Evolutionary conservation across 2,329 filamentous ascomycete genomes (phyloP).

Genomic region (Alternaria solani): DNA sequence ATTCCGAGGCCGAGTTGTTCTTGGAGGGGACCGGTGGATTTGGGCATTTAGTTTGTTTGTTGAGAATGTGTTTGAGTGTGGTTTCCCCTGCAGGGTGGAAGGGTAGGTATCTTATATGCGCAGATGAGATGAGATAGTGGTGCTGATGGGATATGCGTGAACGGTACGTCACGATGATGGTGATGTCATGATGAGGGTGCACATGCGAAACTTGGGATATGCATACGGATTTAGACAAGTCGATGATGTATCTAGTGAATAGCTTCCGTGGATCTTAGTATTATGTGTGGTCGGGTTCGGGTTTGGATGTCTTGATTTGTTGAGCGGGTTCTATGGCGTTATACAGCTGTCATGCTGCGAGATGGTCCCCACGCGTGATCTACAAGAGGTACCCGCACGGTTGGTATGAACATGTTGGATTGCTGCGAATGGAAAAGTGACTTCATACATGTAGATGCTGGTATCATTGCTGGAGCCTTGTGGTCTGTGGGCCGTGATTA

Average conservation of each 20-base stretch:
- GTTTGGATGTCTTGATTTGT: neutral
- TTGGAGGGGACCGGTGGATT: slow-evolving; percentile 32
- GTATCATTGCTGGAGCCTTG: slow-evolving; percentile 1
- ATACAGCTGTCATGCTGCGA: slow-evolving; percentile 6
- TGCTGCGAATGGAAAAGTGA: neutral
- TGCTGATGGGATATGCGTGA: neutral
- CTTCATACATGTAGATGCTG: neutral
- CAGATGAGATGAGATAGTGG: neutral
- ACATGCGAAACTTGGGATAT: neutral
- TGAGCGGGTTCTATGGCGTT: slow-evolving; percentile 3
- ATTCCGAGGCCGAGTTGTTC: slow-evolving; percentile 29
- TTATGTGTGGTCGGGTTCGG: neutral
- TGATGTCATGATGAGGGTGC: slow-evolving; percentile 30
- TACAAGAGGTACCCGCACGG: slow-evolving; percentile 4
- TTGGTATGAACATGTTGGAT: neutral
- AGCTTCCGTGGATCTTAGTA: slow-evolving; percentile 11
- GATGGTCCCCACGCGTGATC: neutral
- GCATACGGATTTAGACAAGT: neutral
- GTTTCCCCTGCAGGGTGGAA: accelerated
- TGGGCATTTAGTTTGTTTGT: slow-evolving; percentile 24
- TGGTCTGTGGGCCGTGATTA: slow-evolving; percentile 6
- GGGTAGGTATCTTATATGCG: slow-evolving; percentile 2
- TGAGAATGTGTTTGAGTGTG: neutral
- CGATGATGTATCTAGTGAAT: slow-evolving; percentile 22
- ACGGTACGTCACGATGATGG: slow-evolving; percentile 18